Evolutionary conservation across 495 filamentous ascomycete species (phyloP).

Genomic region (Aspergillus sclerotioniger): DNA sequence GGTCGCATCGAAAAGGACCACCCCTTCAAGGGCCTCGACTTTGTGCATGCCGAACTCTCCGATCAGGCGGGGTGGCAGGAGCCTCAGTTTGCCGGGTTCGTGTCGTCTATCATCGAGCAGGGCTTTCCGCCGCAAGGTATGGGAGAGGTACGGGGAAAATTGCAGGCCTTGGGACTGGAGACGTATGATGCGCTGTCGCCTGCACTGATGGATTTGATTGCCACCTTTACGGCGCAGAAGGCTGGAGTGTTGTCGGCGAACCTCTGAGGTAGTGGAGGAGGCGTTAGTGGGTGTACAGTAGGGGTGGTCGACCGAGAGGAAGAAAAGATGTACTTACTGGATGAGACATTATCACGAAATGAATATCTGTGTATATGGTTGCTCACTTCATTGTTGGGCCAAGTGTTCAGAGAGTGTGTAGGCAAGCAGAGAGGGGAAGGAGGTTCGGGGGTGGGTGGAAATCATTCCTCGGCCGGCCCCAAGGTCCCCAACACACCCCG

Average conservation of each 20-base stretch:
- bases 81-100: slow-evolving; percentile 61
- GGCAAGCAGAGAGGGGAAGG: no score
- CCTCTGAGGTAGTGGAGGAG: background rate
- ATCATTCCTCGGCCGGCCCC: no score
- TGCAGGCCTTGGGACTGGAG: slow-evolving; percentile 48
- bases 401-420: no score
- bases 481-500: no score
- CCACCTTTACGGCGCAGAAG: slow-evolving; percentile 52
- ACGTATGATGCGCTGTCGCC: slow-evolving; percentile 57
- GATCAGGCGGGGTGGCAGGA: slow-evolving; percentile 59
- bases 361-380: no score
- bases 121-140: slow-evolving; percentile 54
- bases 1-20: slow-evolving; percentile 61
- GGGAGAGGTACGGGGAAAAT: slow-evolving; percentile 46
- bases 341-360: no score
- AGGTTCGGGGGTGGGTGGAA: no score
- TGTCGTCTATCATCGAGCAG: slow-evolving; percentile 60
- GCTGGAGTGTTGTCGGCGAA: slow-evolving; percentile 20
- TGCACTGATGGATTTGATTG: slow-evolving; percentile 57
- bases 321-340: no score
- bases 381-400: no score
- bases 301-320: no score
- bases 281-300: no score
- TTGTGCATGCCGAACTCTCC: slow-evolving; percentile 59
- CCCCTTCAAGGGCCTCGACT: slow-evolving; percentile 60